Conservation (phyloP, 2,329 filamentous ascomycete genomes). For the Hysterium pulicare region DNA sequence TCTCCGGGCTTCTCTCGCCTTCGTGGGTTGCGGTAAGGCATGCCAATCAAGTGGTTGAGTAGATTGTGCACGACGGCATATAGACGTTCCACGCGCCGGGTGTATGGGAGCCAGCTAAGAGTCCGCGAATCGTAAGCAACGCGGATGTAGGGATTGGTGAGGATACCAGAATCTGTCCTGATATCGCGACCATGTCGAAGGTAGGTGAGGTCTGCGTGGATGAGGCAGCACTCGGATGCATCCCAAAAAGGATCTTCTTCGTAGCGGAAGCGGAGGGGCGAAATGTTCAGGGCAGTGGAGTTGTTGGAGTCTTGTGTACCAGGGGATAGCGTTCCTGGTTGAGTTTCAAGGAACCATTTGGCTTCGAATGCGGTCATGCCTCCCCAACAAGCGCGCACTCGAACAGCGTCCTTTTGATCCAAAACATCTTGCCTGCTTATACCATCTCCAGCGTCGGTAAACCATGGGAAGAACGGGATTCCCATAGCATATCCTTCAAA, state of each 20-base stretch:
- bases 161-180: slow-evolving; percentile 47
- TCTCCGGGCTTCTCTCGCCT: slow-evolving; percentile 56
- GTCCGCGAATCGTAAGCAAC: slow-evolving; percentile 59
- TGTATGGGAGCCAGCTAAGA: slow-evolving; percentile 53
- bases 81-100: slow-evolving; percentile 60
- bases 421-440: slow-evolving; percentile 56
- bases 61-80: slow-evolving; percentile 56
- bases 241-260: slow-evolving; percentile 36
- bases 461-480: slow-evolving; percentile 63
- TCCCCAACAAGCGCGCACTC: slow-evolving; percentile 68
- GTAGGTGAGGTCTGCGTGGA: slow-evolving; percentile 35
- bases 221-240: slow-evolving; percentile 38
- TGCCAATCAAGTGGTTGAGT: slow-evolving; percentile 49
- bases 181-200: slow-evolving; percentile 3
- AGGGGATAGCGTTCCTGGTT: slow-evolving; percentile 24
- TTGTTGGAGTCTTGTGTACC: slow-evolving; percentile 1
- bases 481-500: slow-evolving; percentile 58
- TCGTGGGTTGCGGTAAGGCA: slow-evolving; percentile 59
- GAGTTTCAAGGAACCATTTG: slow-evolving; percentile 47
- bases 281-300: slow-evolving; percentile 12
- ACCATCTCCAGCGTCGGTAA: slow-evolving; percentile 49
- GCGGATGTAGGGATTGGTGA: slow-evolving; percentile 68
- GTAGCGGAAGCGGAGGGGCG: slow-evolving; percentile 37
- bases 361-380: slow-evolving; percentile 65
- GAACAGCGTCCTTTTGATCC: slow-evolving; percentile 56